Percentiles rank a stretch among this genome's conserved stretches.
These are phyloP conservation scores for Cephalotrichum gorgonifer DNA, from an alignment of 2,329 filamentous ascomycete species.

Conservation along the genomic window DNA sequence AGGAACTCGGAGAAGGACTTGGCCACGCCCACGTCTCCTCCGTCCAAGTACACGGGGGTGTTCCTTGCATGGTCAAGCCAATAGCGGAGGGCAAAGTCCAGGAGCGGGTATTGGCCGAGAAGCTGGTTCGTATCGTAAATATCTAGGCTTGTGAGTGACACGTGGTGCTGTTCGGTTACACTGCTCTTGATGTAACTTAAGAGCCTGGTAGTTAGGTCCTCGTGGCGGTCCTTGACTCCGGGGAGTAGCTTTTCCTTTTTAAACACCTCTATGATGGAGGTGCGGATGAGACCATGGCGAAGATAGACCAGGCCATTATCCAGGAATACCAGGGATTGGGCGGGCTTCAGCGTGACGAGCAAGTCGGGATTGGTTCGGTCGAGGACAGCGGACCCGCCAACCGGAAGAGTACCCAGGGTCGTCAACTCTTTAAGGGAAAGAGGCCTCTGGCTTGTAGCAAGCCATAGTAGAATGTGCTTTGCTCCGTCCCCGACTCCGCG, in stretches of 20 bases:
- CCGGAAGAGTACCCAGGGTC: constrained; percentile 17
- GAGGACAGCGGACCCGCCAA: constrained; percentile 17
- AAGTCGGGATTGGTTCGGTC: constrained; percentile 15
- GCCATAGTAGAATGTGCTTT: constrained; percentile 22
- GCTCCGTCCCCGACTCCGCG: constrained; percentile 17
- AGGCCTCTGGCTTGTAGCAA: constrained; percentile 23
- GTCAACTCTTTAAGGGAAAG: constrained; percentile 20
- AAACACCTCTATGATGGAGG: constrained; percentile 18
- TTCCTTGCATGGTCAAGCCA: constrained; percentile 11
- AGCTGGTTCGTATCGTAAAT: constrained; percentile 14
- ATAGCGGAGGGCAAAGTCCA: constrained; percentile 13
- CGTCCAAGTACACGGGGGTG: constrained; percentile 5
- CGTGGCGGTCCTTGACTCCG: constrained; percentile 19
- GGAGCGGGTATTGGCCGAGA: constrained; percentile 11
- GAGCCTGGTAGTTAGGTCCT: constrained; percentile 19
- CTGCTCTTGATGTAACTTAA: constrained; percentile 21
- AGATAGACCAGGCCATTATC: constrained; percentile 22
- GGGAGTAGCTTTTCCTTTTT: constrained; percentile 19
- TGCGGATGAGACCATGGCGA: constrained; percentile 22
- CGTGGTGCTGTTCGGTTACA: constrained; percentile 18
- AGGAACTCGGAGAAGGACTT: constrained; percentile 9
- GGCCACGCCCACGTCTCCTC: constrained; percentile 3
- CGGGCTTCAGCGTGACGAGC: constrained; percentile 15
- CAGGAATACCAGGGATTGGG: constrained; percentile 20
- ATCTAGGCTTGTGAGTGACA: constrained; percentile 17